A percentile compares a stretch with the other conserved stretches of the same genome.
Evolutionary conservation across 2,329 filamentous ascomycete species (phyloP).

Genomic region (Aspergillus udagawae): DNA sequence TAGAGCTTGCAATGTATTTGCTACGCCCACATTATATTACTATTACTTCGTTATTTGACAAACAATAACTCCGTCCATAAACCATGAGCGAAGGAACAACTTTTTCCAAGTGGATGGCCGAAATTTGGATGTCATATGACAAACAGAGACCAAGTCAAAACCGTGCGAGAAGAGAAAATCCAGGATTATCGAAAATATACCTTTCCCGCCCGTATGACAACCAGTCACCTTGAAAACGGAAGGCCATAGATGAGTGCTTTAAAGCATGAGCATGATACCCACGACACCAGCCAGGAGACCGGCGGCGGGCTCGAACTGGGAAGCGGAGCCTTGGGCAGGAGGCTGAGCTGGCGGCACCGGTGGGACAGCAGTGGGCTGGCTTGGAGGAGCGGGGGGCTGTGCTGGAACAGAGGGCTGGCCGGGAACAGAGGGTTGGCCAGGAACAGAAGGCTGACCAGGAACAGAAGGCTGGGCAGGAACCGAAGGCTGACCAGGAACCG

Average conservation of each 20-base stretch:
- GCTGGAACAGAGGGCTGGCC: slow-evolving; percentile 7
- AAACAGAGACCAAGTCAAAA: neutral
- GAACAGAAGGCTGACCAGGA: slow-evolving; percentile 1
- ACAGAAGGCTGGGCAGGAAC: slow-evolving; percentile 4
- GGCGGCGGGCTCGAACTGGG: slow-evolving; percentile 32
- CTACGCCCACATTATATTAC: neutral
- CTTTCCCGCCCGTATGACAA: neutral
- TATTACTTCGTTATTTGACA: slow-evolving; percentile 1
- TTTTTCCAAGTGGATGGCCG: neutral
- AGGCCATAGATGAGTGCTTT: slow-evolving; percentile 16
- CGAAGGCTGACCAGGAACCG: slow-evolving; percentile 1
- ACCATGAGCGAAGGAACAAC: neutral
- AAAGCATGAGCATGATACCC: slow-evolving; percentile 37
- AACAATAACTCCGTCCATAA: neutral
- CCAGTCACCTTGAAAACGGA: neutral
- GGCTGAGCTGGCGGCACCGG: slow-evolving; percentile 6
- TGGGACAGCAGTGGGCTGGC: slow-evolving; percentile 2
- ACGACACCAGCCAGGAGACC: slow-evolving; percentile 36
- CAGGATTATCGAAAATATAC: neutral
- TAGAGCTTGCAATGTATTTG: neutral
- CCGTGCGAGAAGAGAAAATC: neutral
- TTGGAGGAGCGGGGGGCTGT: slow-evolving; percentile 4
- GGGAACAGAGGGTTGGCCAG: neutral
- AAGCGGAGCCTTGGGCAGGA: slow-evolving; percentile 31
- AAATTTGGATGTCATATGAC: neutral